Conservation (phyloP, 2,329 filamentous ascomycete genomes). For the Acrocalymma vagum region DNA sequence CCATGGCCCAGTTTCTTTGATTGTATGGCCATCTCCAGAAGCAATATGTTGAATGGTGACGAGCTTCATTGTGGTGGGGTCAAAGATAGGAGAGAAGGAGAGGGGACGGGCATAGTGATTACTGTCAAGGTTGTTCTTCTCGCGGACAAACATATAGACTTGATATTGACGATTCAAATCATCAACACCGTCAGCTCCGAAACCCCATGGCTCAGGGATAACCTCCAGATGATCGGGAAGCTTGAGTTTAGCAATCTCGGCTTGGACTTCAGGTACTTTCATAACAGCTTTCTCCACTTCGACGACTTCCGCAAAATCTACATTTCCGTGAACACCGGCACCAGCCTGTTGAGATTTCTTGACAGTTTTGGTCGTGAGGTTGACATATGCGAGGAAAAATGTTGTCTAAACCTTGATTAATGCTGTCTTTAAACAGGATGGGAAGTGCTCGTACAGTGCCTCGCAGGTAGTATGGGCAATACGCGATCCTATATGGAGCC, state of each 20-base stretch:
- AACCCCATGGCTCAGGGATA: constrained; percentile 73
- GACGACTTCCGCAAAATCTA: constrained; percentile 65
- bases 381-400: constrained; percentile 66
- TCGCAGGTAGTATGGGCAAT: constrained; percentile 63
- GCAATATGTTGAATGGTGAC: constrained; percentile 73
- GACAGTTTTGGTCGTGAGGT: constrained; percentile 58
- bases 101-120: constrained; percentile 74
- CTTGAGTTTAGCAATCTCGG: constrained; percentile 64
- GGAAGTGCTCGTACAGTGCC: constrained; percentile 61
- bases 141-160: constrained; percentile 71
- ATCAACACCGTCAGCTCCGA: constrained; percentile 58
- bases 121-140: constrained; percentile 67
- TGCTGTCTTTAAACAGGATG: not conserved
- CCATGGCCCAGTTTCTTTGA: constrained; percentile 62
- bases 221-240: constrained; percentile 63
- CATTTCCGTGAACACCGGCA: constrained; percentile 62
- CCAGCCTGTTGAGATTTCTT: constrained; percentile 65
- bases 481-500: constrained; percentile 60
- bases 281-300: constrained; percentile 64
- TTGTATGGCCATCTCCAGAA: constrained; percentile 67
- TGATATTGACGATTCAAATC: constrained; percentile 62
- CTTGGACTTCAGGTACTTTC: constrained; percentile 61
- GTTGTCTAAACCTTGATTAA: constrained; percentile 56
- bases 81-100: constrained; percentile 70
- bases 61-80: constrained; percentile 67